Base-by-base conservation (phyloP, 805 yeast species). In the Candida ortonii region DNA sequence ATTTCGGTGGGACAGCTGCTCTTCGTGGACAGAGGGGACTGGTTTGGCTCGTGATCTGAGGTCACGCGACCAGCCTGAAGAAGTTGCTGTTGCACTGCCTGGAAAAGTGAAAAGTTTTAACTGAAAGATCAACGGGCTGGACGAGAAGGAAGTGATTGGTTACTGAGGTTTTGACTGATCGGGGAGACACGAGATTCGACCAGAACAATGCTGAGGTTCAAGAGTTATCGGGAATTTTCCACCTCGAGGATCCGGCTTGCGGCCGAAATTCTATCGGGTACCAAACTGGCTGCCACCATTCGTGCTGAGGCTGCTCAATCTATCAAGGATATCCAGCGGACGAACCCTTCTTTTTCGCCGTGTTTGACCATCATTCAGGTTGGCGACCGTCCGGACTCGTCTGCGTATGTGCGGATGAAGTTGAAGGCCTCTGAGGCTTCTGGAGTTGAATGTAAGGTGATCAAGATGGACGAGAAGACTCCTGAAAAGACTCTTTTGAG, bases 361-460 rank as follows among this genome's bases (percentile, higher is more conserved):
- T 70, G 67, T 26, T 65, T 84, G 52, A 67, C 78, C 41, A 84
- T 84, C 45, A 67, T 84, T 44, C 95, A 84, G 62, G 83, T 84
- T 15, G 95, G 94, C 36, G 64, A 66, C 16, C 70, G 90, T 58
- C 82, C 81, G 15, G 95, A 84, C 53, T 83, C 93, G 9, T 67
- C 82, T n/a, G 81, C 87, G 3, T 84, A 84, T 59, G 89, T 84
- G 29, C 73, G 77, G 45, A 83, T 82, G 87, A 84, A 84, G 59
- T 62, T 80, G 41, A 81, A 78, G 57, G 90, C 93, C 8, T 84
- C 90, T 18, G 66, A 69, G 36, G 85, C 79, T 46, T 79, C 88
- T 23, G 76, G 79, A 35, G 73, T 84, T 38, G 64, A 65, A 12
- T 82, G 89, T 61, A 60, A 68, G 22, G 69, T 80, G 35, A 68